Conservation (phyloP, 2,329 filamentous ascomycete genomes). For the Cladosporium cucumerinum region DNA sequence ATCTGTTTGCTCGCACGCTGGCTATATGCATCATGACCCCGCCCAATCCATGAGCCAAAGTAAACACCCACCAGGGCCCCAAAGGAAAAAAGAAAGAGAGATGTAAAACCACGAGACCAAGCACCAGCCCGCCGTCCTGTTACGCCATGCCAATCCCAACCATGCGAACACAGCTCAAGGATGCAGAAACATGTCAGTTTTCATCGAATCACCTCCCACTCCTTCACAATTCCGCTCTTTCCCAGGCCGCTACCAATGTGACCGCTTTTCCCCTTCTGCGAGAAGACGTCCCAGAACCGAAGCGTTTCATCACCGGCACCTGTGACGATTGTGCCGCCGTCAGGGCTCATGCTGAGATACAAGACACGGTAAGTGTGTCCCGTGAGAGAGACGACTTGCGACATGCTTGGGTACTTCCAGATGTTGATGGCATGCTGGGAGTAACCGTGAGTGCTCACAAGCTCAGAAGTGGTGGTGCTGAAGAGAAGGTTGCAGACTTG, state of each 20-base stretch:
- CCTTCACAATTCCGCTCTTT: slow-evolving; percentile 32
- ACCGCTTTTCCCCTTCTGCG: slow-evolving; percentile 67
- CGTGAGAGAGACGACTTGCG: slow-evolving; percentile 89
- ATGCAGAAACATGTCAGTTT: background rate
- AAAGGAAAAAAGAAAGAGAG: background rate
- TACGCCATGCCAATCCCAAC: background rate
- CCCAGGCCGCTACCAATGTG: slow-evolving; percentile 66
- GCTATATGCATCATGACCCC: slow-evolving; percentile 2
- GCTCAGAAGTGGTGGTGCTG: slow-evolving; percentile 96
- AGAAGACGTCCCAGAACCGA: slow-evolving; percentile 95
- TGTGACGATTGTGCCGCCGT: slow-evolving; percentile 89
- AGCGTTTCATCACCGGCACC: slow-evolving; percentile 95
- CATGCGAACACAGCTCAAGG: background rate
- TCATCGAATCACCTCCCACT: slow-evolving; percentile 15
- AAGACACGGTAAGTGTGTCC: slow-evolving; percentile 96
- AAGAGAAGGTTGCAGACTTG: slow-evolving; percentile 99
- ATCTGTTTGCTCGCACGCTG: slow-evolving; percentile 3
- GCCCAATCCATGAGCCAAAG: background rate
- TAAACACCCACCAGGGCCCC: background rate
- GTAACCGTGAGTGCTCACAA: slow-evolving; percentile 95
- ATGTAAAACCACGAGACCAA: background rate
- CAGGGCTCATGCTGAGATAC: slow-evolving; percentile 95
- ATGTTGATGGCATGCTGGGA: slow-evolving; percentile 98
- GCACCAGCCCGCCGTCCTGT: background rate
- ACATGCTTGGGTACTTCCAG: slow-evolving; percentile 99